Conservation (phyloP, 1,139 yeast species). For the Hemisphaericaspora lyxosophila region DNA sequence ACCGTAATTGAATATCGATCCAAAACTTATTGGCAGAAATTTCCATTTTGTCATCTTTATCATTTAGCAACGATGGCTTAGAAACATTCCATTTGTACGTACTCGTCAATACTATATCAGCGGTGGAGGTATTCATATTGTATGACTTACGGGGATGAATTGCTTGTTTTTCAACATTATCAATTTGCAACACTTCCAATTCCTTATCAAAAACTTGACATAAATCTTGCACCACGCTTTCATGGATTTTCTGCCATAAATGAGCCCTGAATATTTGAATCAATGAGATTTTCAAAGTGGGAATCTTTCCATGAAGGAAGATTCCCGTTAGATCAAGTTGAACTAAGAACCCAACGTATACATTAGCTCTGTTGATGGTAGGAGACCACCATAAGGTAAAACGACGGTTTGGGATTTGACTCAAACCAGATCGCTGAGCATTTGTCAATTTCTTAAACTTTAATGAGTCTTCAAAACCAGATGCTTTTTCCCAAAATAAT, state of each 20-base stretch:
- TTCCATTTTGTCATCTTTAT: slow-evolving; percentile 52
- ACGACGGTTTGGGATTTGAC: slow-evolving; percentile 96
- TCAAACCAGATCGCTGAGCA: slow-evolving; percentile 95
- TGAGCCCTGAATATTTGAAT: slow-evolving; percentile 98
- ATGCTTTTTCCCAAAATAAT: slow-evolving; percentile 94
- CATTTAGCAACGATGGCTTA: slow-evolving; percentile 75
- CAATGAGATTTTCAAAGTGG: slow-evolving; percentile 90
- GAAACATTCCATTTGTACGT: slow-evolving; percentile 83
- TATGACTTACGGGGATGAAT: slow-evolving; percentile 97
- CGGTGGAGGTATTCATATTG: slow-evolving; percentile 94
- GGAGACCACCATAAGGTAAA: slow-evolving; percentile 99
- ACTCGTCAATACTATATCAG: slow-evolving; percentile 80
- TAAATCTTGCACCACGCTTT: slow-evolving; percentile 87
- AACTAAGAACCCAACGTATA: slow-evolving; percentile 94
- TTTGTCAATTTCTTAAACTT: slow-evolving; percentile 92
- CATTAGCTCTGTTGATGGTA: slow-evolving; percentile 95
- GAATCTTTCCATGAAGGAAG: slow-evolving; percentile 95
- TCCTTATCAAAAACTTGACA: slow-evolving; percentile 92
- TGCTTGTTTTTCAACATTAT: slow-evolving; percentile 83
- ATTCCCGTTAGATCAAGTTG: slow-evolving; percentile 97
- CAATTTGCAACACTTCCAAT: slow-evolving; percentile 78
- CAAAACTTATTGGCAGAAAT: slow-evolving; percentile 76
- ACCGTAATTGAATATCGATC: slow-evolving; percentile 93
- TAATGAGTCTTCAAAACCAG: slow-evolving; percentile 95
- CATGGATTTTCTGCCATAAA: slow-evolving; percentile 98